Evolutionary conservation across 2,329 filamentous ascomycete genomes (phyloP).

Genomic region (Ascochyta rabiei): DNA sequence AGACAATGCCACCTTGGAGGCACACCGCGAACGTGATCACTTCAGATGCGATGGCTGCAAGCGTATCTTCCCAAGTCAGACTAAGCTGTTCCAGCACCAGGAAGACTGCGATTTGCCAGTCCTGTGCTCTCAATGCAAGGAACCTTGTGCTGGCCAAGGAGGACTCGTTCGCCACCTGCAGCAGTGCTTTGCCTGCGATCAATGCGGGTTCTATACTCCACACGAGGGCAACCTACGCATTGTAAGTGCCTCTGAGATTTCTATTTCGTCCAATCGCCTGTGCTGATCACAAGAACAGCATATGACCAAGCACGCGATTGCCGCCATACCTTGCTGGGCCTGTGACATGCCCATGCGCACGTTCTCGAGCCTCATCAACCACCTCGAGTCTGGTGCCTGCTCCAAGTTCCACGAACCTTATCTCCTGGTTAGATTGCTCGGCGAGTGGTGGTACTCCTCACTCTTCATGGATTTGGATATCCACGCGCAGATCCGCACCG

Average conservation of each 20-base stretch:
- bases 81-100: conserved; percentile 34
- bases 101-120: conserved; percentile 28
- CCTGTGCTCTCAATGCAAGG: conserved; percentile 27
- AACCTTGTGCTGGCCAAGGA: conserved; percentile 24
- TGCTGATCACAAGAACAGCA: conserved; percentile 26
- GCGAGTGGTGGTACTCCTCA: conserved; percentile 43
- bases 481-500: conserved; percentile 39
- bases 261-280: neutral
- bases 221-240: conserved; percentile 30
- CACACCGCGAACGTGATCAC: conserved; percentile 38
- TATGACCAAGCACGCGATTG: conserved; percentile 34
- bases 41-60: conserved; percentile 42
- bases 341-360: conserved; percentile 32
- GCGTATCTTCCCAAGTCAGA: conserved; percentile 34
- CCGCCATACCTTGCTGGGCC: conserved; percentile 33
- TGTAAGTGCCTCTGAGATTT: conserved; percentile 20
- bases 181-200: conserved; percentile 31
- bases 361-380: conserved; percentile 37
- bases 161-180: conserved; percentile 28
- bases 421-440: conserved; percentile 30
- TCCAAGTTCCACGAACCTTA: conserved; percentile 67
- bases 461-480: conserved; percentile 46
- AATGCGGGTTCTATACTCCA: conserved; percentile 29
- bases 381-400: conserved; percentile 67
- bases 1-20: conserved; percentile 21